Evolutionary conservation across 2,329 filamentous ascomycete species (phyloP), one percentile per base, ranked within the genome.

Genomic region (Aspergillus sojae): DNA sequence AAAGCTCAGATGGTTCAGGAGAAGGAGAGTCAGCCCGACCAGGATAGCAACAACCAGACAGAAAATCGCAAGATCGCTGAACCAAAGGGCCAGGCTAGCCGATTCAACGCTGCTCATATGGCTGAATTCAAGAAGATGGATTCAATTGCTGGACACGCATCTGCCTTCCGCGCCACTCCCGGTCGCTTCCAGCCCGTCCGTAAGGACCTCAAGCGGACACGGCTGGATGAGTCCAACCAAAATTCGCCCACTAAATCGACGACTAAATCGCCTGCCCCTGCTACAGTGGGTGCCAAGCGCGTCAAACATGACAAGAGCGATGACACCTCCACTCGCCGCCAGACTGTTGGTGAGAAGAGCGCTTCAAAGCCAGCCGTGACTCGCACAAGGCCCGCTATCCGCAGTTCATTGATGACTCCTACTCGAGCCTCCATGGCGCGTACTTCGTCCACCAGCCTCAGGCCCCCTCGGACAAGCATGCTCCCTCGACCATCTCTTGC

Each of bases 61-160:
- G 45, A 78, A 43, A 80, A 80, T 11, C 89, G 94, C 68, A 92
- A 89, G 77, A 91, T 96, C 72, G 94, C 91, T 7, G 88, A 88
- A 68, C 88, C 94, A 14, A 96, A 90, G 80, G 89, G 92, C 69
- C 94, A 90, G 75, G 85, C 88, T 57, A 83, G 89, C 56, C 89
- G 94, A 53, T 98, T 90, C 80, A 97, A 92, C 75, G 90, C 93
- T 66, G 89, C 87, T 43, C 94, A 98, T 76, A 91, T 92, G 86
- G 88, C 89, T 57, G 87, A 94, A 73, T 97, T 98, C 81, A 92
- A 92, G 80, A 98, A 96, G 83, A 97, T 98, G 94, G 93, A 97
- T 75, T 97, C 94, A 2, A 97, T 98, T 73, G 92, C 88, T 50
- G 89, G 89, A 66, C 94, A 97, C 75, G 85, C 93, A 10, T 96